Evolutionary conservation across 768 basidiomycete species (phyloP), one percentile per base, ranked within the genome.

Genomic region (Leccinum obscurum): DNA sequence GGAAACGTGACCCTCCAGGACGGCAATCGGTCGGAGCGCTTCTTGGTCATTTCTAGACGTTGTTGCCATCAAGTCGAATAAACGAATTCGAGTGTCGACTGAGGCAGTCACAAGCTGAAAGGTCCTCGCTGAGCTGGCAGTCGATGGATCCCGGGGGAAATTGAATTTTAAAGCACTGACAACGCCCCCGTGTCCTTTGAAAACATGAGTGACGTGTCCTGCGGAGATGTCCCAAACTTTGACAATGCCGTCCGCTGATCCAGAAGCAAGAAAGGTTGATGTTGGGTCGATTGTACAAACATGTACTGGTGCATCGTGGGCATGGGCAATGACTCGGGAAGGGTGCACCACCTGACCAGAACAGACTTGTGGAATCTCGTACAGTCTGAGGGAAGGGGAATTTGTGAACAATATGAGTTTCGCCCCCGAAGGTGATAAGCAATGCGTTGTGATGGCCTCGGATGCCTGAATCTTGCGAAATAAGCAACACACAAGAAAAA

Each of bases 131-230:
- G 77, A 77, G 44, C 66, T 72, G 30, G 81, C 76, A 35, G 77
- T 77, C 8, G 84, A 83, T 3, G 81, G 77, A 62, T 89, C 83
- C 61, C 79, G 83, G 22, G 87, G 88, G 66, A 89, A 92, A 72
- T 88, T 90, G 77, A 95, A 99, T 26, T 83, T 78, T 61, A 98
- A 77, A 15, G 96, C 95, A 65, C 90, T 92, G 71, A 99, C 89
- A 61, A 97, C 92, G n/a, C 97, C 97, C 5, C 95, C 97, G 70
- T 98, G 97, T 2, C 95, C 96, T 68, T 90, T 91, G 81, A 96
- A 94, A 13, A 95, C 82, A 73, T 99, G 97, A 0, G 97, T 99
- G 34, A 92, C 85, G 71, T 88, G 95, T 35, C 94, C 95, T 26
- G 87, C 87, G 4, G 81, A 75, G 51, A 95, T 86, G 72, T 97